Base-by-base conservation (phyloP, 768 basidiomycete species). In the Sarcomyxa edulis region DNA sequence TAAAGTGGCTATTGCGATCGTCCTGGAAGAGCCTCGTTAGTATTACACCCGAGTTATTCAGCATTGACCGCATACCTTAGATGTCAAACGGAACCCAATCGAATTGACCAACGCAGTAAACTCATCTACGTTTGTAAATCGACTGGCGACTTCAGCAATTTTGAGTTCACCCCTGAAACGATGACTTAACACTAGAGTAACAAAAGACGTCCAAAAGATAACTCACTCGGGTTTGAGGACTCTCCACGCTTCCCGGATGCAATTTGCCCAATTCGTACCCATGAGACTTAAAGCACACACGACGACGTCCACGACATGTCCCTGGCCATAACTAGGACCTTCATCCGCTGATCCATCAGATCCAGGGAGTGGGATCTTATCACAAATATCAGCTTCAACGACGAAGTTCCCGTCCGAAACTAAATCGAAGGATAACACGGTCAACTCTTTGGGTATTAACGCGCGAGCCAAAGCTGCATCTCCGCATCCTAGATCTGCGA, bases 271-370 rank as follows among this genome's bases (percentile, higher is more conserved):
- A 55, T 99, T 97, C 11, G 81, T 86, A 22, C 89, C 87, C 96
- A 99, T 99, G 46, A 99, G 68, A 53, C 94, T 97, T 47, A 99
- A 71, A 16, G 94, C 89, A 56, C 92, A 98, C 16, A 98, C 83
- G 6, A 80, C 92, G 5, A 91, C 81, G 55, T 99, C 94, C 2
- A 92, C 89, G 3, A 98, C 59, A 46, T 89, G 83, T 1, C 79
- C 90, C 36, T 74, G 71, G 20, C 74, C 78, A 24, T 65, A 24
- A 21, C 29, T 59, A 4, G 61, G 61, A 26, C 64, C 60, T 28
- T 60, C 59, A 11, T 57, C 48, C 5, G 59, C 64, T 12, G 45
- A 52, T 18, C 65, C 65, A 45, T 81, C 78, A 15, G 81, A 80
- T 19, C 95, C 95, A 2, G 96, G 94, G 4, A 98, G 59, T 3